These are phyloP conservation scores for Lophiotrema nucula DNA, from an alignment of 495 filamentous ascomycete genomes.

Conservation along the genomic window DNA sequence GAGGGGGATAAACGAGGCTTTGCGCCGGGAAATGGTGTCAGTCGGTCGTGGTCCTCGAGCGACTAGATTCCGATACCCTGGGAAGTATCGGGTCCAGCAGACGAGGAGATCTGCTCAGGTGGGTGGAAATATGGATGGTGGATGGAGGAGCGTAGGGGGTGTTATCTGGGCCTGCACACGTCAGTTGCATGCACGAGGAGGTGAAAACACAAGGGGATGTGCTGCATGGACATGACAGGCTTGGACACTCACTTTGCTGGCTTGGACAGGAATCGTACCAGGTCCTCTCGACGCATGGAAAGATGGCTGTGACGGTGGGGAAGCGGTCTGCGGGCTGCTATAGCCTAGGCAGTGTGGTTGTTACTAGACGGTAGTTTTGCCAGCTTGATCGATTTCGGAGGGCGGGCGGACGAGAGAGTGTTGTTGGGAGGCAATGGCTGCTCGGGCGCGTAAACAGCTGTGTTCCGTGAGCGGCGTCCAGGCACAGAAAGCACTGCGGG, in stretches of 20 bases:
- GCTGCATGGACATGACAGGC: not conserved
- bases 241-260: constrained; percentile 78
- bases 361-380: constrained; percentile 19
- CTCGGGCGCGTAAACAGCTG: not conserved
- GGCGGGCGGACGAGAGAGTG: not conserved
- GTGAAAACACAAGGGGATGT: not conserved
- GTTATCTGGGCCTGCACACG: constrained; percentile 81
- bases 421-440: constrained; percentile 6
- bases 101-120: constrained; percentile 71
- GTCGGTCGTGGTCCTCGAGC: constrained; percentile 62
- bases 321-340: constrained; percentile 26
- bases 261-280: constrained; percentile 92
- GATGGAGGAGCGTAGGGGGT: constrained; percentile 45
- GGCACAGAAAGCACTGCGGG: constrained; percentile 4
- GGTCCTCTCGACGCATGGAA: constrained; percentile 90
- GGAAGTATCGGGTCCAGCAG: constrained; percentile 88
- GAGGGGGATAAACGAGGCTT: constrained; percentile 76
- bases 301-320: constrained; percentile 34
- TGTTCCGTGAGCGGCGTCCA: constrained; percentile 4
- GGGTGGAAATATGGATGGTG: constrained; percentile 28
- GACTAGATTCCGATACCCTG: constrained; percentile 82
- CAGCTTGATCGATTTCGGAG: constrained; percentile 22
- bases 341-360: constrained; percentile 30
- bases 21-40: constrained; percentile 84
- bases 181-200: constrained; percentile 3